phyloP scores from a whole-genome alignment of 2,329 filamentous ascomycete species.

The Colletotrichum magnum region DNA sequence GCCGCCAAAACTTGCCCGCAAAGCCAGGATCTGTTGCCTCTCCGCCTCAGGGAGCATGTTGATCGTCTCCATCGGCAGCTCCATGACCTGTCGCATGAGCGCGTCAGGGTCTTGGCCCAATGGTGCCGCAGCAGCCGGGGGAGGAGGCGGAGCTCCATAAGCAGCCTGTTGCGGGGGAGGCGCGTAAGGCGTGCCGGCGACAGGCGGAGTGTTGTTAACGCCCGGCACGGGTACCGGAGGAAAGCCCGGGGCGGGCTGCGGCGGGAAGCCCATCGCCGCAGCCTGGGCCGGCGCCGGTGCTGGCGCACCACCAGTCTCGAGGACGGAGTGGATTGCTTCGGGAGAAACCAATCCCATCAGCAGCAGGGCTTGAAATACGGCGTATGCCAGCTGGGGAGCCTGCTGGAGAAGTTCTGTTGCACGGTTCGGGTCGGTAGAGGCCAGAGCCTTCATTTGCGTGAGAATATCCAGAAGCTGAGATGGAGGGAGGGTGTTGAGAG shows the following conservation, averaged over 20 bases:
- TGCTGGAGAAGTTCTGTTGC: constrained; percentile 89
- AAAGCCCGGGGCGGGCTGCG: constrained; percentile 49
- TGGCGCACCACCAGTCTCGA: constrained; percentile 69
- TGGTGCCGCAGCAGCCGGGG: constrained; percentile 49
- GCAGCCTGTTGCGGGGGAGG: constrained; percentile 56
- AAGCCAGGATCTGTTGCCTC: constrained; percentile 82
- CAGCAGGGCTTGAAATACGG: constrained; percentile 93
- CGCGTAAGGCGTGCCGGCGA: constrained; percentile 60
- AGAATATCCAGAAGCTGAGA: constrained; percentile 94
- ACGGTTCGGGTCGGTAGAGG: constrained; percentile 84
- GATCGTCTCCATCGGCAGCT: constrained; percentile 84
- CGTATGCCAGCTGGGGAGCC: constrained; percentile 93
- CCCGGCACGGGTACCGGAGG: constrained; percentile 49
- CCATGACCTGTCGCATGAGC: constrained; percentile 85
- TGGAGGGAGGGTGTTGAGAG: constrained; percentile 87
- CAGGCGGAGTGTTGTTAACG: constrained; percentile 64
- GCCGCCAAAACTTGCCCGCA: constrained; percentile 75
- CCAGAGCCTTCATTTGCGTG: constrained; percentile 92
- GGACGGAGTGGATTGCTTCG: constrained; percentile 83
- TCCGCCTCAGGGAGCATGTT: constrained; percentile 83
- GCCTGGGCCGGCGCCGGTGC: constrained; percentile 49
- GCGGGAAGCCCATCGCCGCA: constrained; percentile 40
- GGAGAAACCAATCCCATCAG: constrained; percentile 94
- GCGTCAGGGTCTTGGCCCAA: constrained; percentile 74
- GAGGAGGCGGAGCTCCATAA: constrained; percentile 51